Evolutionary conservation across 176 grass and related monocot species (phyloP), one percentile per base, ranked within the genome.

Genomic region (Bromus sterilis): DNA sequence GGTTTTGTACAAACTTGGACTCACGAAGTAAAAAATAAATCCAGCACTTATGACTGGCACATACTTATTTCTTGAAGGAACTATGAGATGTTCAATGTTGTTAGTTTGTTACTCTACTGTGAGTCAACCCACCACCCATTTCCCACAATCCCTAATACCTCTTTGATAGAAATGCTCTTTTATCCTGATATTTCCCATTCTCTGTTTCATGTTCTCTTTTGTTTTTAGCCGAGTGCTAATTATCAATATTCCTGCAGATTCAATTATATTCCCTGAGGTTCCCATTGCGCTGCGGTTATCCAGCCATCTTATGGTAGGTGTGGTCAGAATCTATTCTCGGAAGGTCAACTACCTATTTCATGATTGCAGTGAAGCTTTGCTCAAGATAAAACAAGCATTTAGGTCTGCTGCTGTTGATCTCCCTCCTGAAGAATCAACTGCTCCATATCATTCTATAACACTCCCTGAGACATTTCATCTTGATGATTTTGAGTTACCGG

Each of bases 261-360:
- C 96, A 67, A 99, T 99, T 88, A 94, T 99, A 78, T 99, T 91
- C 57, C 96, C 96, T 58, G 96, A 99, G 9, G 96, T 95, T 33
- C 96, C 96, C 39, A 99, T 99, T 78, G 96, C 96, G 63, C 87
- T 99, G 90, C 93, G 96, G 32, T 89, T 99, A 77, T 99, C 96
- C 73, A 99, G 96, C 83, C 96, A 99, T 90, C 92, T 99, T 68
- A 87, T 99, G 82, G 58, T 99, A 76, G 96, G 96, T 29, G 96
- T 99, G 48, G 96, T 99, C 76, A 95, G 96, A 86, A 99, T 99
- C 79, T 99, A 99, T 87, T 99, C 96, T 51, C 83, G 93, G 78
- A 99, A 99, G 85, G 96, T 99, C 79, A 99, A 99, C 79, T 99
- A 99, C 85, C 87, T 99, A 74, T 99, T 99, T 79, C 96, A 99